A percentile compares a stretch with the other conserved stretches of the same genome.
These are phyloP conservation scores for Shiraia sp. DNA, from an alignment of 2,329 filamentous ascomycete genomes.

Conservation along the genomic window DNA sequence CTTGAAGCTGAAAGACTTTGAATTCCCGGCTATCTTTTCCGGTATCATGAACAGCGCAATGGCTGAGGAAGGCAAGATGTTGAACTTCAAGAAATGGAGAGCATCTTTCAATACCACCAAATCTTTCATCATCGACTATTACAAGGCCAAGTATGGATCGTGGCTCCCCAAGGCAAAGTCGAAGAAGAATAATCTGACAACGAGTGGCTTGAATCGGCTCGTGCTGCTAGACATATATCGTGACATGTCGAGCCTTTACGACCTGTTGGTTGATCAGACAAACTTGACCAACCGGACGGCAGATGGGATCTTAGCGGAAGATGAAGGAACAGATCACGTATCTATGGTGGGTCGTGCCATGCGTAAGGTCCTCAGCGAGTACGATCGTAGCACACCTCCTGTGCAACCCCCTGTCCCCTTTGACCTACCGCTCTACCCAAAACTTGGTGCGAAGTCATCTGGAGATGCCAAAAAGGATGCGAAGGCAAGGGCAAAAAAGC, in stretches of 20 bases:
- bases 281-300: conserved; percentile 77
- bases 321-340: conserved; percentile 57
- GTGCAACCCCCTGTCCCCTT: conserved; percentile 91
- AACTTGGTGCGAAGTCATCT: conserved; percentile 65
- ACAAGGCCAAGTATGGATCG: conserved; percentile 67
- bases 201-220: conserved; percentile 81
- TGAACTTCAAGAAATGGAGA: conserved; percentile 86
- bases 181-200: conserved; percentile 88
- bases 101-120: conserved; percentile 74
- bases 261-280: conserved; percentile 80
- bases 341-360: conserved; percentile 68
- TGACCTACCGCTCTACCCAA: conserved; percentile 79
- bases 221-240: conserved; percentile 81
- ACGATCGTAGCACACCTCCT: conserved; percentile 84
- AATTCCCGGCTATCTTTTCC: conserved; percentile 87
- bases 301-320: conserved; percentile 65
- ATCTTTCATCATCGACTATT: conserved; percentile 72
- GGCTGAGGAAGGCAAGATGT: conserved; percentile 71
- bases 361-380: conserved; percentile 80
- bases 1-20: conserved; percentile 78
- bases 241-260: conserved; percentile 85
- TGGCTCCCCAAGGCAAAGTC: conserved; percentile 91
- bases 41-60: conserved; percentile 86
- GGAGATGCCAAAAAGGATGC: conserved; percentile 74
- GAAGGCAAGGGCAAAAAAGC: conserved; percentile 69